Percentiles rank a stretch among this genome's conserved stretches.
Conservation (phyloP, 345 rosid species). For the Gossypium raimondii region DNA sequence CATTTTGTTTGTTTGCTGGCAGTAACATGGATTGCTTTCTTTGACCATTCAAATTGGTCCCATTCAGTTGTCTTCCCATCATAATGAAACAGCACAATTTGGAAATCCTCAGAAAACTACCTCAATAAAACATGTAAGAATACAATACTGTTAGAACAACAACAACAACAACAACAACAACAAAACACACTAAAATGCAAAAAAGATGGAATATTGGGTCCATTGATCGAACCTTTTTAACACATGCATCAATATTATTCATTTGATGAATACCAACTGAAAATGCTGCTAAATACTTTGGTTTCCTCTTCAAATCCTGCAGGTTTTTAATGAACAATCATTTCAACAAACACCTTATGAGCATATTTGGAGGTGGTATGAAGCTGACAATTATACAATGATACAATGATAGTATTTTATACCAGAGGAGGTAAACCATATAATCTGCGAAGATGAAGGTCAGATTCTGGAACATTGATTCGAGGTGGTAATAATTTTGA, state of each 20-base stretch:
- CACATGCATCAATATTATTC: constrained; percentile 57
- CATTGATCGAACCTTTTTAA: constrained; percentile 59
- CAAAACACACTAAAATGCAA: background rate
- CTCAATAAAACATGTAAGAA: constrained; percentile 22
- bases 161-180: background rate
- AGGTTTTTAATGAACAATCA: constrained; percentile 19
- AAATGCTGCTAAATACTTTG: constrained; percentile 77
- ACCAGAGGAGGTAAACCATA: constrained; percentile 97
- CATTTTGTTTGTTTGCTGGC: constrained; percentile 83
- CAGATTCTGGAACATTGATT: constrained; percentile 72
- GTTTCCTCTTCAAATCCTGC: constrained; percentile 81
- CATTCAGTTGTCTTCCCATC: constrained; percentile 86
- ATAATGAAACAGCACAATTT: constrained; percentile 78
- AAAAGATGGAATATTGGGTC: background rate
- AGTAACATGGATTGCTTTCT: constrained; percentile 67
- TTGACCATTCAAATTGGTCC: constrained; percentile 92
- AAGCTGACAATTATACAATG: background rate
- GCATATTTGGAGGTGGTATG: background rate
- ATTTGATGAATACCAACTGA: constrained; percentile 80
- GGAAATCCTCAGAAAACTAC: constrained; percentile 84
- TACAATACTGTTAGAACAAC: constrained; percentile 22
- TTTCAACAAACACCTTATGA: background rate
- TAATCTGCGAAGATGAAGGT: constrained; percentile 75
- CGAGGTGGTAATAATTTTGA: constrained; percentile 89
- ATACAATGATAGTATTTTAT: constrained; percentile 12